Conservation (phyloP, 148 eudicot species). For the Camellia sinensis region DNA sequence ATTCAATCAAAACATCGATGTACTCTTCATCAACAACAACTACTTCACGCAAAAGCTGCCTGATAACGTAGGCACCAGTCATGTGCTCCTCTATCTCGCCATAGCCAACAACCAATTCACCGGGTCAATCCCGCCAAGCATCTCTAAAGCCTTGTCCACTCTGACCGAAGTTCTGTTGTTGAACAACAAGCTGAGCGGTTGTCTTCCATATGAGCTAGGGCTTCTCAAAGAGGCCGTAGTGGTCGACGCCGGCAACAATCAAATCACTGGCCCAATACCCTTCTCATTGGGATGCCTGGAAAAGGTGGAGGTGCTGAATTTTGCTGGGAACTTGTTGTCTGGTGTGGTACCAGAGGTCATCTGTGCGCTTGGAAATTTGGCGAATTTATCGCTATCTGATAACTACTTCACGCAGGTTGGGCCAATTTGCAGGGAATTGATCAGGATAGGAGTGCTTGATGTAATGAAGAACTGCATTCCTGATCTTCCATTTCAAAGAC, state of each 20-base stretch:
- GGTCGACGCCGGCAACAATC: background rate
- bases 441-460: background rate
- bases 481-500: background rate
- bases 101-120: slow-evolving; percentile 38
- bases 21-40: background rate
- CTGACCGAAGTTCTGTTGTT: background rate
- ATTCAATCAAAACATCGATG: background rate
- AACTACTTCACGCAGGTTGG: background rate
- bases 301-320: background rate
- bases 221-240: background rate
- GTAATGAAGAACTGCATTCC: background rate
- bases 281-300: background rate
- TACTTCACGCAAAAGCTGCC: background rate
- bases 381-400: background rate
- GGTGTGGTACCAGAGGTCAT: background rate
- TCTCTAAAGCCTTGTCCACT: background rate
- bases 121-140: slow-evolving; percentile 34
- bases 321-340: background rate
- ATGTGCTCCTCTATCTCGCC: slow-evolving; percentile 36
- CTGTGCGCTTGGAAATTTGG: background rate
- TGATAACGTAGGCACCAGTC: slow-evolving; percentile 23
- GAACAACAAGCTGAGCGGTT: background rate
- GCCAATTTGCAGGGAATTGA: background rate
- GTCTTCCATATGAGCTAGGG: background rate
- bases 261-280: background rate